phyloP scores from a whole-genome alignment of 306 rosid genomes.

The Vigna trinervia region DNA sequence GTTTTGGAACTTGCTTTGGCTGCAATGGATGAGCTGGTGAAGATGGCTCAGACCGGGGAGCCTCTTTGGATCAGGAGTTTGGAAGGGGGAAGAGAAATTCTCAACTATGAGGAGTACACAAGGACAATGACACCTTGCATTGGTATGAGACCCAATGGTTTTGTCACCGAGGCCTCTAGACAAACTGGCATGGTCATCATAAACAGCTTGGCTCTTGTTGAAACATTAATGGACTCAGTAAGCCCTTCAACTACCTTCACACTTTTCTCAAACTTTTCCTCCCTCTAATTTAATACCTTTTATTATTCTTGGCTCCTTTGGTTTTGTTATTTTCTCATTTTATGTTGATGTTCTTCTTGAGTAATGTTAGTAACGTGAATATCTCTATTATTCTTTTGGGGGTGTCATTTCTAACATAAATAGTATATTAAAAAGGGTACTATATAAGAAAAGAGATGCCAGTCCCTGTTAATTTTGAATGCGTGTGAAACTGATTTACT shows the following conservation, averaged over 20 bases:
- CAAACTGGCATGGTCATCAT: slow-evolving; percentile 91
- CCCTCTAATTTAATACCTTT: neutral
- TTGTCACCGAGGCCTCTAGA: slow-evolving; percentile 81
- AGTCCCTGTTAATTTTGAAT: neutral
- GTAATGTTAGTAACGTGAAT: neutral
- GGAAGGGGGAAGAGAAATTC: slow-evolving; percentile 75
- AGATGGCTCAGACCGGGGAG: slow-evolving; percentile 79
- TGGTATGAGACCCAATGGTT: slow-evolving; percentile 83
- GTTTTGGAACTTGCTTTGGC: slow-evolving; percentile 86
- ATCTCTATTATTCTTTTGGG: neutral
- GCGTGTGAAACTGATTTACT: neutral
- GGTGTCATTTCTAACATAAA: neutral
- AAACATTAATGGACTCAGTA: slow-evolving; percentile 93
- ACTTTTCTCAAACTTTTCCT: neutral
- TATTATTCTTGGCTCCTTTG: neutral
- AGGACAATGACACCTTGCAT: slow-evolving; percentile 75
- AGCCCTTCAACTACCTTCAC: slow-evolving; percentile 9
- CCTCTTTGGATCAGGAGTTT: slow-evolving; percentile 82
- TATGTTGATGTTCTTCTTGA: neutral
- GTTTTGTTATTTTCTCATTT: slow-evolving; percentile 8
- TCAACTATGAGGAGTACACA: slow-evolving; percentile 80
- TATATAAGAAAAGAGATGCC: neutral
- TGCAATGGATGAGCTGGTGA: slow-evolving; percentile 92
- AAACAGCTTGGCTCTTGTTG: slow-evolving; percentile 92
- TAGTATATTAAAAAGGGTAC: neutral